Base-by-base conservation (phyloP, 768 basidiomycete species). In the Hericium alpestre region DNA sequence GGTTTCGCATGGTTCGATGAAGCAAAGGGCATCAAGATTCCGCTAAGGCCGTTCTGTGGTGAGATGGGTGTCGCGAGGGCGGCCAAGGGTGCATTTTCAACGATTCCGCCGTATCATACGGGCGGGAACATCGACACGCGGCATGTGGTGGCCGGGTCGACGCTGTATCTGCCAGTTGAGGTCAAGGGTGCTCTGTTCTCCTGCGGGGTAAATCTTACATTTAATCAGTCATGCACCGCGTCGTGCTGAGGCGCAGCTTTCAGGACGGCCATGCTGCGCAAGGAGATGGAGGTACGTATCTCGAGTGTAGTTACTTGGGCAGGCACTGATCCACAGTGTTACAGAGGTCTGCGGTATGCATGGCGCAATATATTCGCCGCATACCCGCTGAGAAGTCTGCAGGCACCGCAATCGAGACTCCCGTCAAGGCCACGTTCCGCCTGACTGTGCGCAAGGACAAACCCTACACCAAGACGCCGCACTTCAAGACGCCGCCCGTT, bases 261-360 rank as follows among this genome's bases (percentile, higher is more conserved):
- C 50, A 83, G 81, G 83, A 84, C 58, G 83, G 83, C 4, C 83
- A 84, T 65, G 83, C 82, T 3, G 81, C 78, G 10, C 83, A 83
- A 68, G 83, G 83, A 7, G 83, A 83, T 63, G 83, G 83, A 66
- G 83, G 82, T 79, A 56, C 57, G 77, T 66, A 22, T 15, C n/a
- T 18, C 13, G 38, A 41, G 3, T 5, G 12, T 40, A 10, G 12
- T 39, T 50, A 27, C 16, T 13, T 22, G 27, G 52, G 37, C 6
- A n/a, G 4, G 23, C 25, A 27, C 38, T 22, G 9, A 9, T 51
- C 5, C 39, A 22, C 51, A 22, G 5, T 15, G 47, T 2, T 53
- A 39, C 37, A 83, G 82, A 83, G 73, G 80, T 83, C 46, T 82
- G 80, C 59, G 81, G 81, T 81, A 23, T 48, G 38, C 23, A 15